Evolutionary conservation across 2,329 filamentous ascomycete species (phyloP).

Genomic region (Trichoderma harzianum): DNA sequence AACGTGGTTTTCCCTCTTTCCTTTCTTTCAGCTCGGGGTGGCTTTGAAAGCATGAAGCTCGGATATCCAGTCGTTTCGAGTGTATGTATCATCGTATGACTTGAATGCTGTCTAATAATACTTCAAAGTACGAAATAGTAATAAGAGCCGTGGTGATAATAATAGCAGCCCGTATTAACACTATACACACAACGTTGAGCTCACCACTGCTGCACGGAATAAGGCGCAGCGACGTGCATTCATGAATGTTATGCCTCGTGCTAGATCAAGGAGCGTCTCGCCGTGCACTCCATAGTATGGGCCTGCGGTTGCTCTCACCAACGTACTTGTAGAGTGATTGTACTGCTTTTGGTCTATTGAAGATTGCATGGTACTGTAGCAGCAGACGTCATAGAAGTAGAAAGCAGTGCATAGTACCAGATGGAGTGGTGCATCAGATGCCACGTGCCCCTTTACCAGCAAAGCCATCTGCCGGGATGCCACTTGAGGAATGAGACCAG

Average conservation of each 20-base stretch:
- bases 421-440: not conserved
- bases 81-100: not conserved
- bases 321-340: not conserved
- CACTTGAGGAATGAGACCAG: not conserved
- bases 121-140: not conserved
- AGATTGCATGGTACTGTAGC: not conserved
- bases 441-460: not conserved
- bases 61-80: slow-evolving; percentile 1
- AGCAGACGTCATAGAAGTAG: not conserved
- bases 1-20: slow-evolving; percentile 11
- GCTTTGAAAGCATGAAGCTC: not conserved
- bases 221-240: not conserved
- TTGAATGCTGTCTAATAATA: not conserved
- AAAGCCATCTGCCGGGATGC: not conserved
- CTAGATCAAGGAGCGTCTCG: not conserved
- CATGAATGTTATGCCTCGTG: not conserved
- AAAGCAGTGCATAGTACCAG: not conserved
- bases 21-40: not conserved
- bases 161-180: not conserved
- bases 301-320: not conserved
- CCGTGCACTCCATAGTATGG: not conserved
- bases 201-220: not conserved
- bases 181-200: not conserved
- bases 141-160: not conserved
- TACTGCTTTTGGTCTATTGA: not conserved